phyloP scores from a whole-genome alignment of 2,329 filamentous ascomycete species.

The Gliomastix tumulicola region DNA sequence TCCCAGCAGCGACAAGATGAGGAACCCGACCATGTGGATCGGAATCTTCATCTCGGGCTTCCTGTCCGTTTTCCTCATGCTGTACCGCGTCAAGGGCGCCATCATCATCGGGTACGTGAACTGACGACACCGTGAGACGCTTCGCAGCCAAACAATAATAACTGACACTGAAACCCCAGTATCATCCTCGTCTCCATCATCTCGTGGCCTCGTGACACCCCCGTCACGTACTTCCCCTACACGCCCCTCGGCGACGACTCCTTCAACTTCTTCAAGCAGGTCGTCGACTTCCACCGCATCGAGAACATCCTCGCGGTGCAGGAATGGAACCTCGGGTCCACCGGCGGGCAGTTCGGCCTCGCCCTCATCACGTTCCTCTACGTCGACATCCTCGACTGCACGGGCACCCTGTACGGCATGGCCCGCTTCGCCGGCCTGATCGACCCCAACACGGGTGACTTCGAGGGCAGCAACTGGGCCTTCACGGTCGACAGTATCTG shows the following conservation, averaged over 20 bases:
- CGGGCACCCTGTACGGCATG: constrained; percentile 85
- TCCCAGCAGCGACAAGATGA: constrained; percentile 63
- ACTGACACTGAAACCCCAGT: too few relatives aligned
- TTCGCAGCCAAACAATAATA: too few relatives aligned
- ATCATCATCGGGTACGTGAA: too few relatives aligned
- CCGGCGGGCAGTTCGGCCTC: constrained; percentile 71
- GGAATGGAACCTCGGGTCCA: constrained; percentile 62
- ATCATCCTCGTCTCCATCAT: constrained; percentile 81
- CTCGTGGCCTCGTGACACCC: constrained; percentile 74
- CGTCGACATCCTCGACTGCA: constrained; percentile 83
- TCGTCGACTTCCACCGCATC: constrained; percentile 80
- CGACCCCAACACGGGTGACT: constrained; percentile 77
- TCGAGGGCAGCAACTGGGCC: constrained; percentile 76
- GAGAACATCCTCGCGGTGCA: constrained; percentile 61
- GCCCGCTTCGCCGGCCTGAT: constrained; percentile 75
- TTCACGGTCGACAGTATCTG: constrained; percentile 75
- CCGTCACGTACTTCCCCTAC: constrained; percentile 76
- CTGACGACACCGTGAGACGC: too few relatives aligned
- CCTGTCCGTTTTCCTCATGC: constrained; percentile 71
- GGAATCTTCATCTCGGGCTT: constrained; percentile 83
- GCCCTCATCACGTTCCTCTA: constrained; percentile 87
- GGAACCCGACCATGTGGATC: constrained; percentile 77
- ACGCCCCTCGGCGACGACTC: constrained; percentile 58
- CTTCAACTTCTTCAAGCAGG: constrained; percentile 84
- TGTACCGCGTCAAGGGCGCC: constrained; percentile 81